A percentile compares a stretch with the other conserved stretches of the same genome.
Evolutionary conservation across 1,284 basidiomycete species (phyloP).

Genomic region (Testicularia cyperi): DNA sequence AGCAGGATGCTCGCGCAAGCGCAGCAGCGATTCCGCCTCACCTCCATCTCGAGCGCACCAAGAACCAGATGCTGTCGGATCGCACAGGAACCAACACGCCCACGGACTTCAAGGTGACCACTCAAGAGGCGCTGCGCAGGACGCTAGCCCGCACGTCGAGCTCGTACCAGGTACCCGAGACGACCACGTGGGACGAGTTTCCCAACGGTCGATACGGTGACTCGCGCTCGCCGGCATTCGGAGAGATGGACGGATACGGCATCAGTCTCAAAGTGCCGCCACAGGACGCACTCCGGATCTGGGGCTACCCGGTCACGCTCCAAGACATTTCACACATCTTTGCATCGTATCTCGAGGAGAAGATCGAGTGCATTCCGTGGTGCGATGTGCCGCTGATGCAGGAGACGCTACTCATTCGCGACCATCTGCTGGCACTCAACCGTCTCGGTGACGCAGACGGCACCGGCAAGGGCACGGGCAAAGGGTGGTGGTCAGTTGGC

Average conservation of each 20-base stretch:
- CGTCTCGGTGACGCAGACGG: constrained; percentile 2
- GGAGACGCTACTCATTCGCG: constrained; percentile 81
- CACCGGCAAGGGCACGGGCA: constrained; percentile 24
- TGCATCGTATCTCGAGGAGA: constrained; percentile 72
- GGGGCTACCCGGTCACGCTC: constrained; percentile 75
- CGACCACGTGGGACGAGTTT: constrained; percentile 57
- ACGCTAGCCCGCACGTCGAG: constrained; percentile 30
- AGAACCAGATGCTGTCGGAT: constrained; percentile 37
- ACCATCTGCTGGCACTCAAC: constrained; percentile 75
- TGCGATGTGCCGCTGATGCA: constrained; percentile 79
- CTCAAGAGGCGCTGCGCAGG: constrained; percentile 28
- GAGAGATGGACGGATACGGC: constrained; percentile 59
- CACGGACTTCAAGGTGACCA: constrained; percentile 27
- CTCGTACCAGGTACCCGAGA: constrained; percentile 35
- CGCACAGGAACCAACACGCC: constrained; percentile 36
- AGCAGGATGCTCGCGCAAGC: constrained; percentile 3
- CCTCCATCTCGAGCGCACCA: constrained; percentile 21
- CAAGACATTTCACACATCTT: constrained; percentile 79
- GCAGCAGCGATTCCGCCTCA: constrained; percentile 16
- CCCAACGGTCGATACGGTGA: constrained; percentile 59
- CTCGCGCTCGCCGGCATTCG: constrained; percentile 55
- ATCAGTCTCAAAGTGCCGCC: constrained; percentile 61
- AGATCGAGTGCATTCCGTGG: constrained; percentile 78
- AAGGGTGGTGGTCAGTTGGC: constrained; percentile 86
- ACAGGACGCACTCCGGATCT: constrained; percentile 71